Base-by-base conservation (phyloP, 345 rosid species). In the Pelargonium nanum region DNA sequence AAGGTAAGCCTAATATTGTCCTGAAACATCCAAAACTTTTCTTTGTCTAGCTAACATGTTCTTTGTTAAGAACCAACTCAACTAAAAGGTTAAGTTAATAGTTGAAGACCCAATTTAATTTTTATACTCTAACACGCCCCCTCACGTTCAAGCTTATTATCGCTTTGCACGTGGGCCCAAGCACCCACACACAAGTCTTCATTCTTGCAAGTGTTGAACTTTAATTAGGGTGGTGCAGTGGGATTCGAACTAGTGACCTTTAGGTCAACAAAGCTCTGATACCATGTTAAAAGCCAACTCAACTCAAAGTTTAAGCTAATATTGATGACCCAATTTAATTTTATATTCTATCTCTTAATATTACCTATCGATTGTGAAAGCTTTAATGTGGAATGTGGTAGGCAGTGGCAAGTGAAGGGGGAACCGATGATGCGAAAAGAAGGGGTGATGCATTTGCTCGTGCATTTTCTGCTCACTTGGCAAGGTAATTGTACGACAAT, bases 341-440 rank as follows among this genome's bases (percentile, higher is more conserved):
- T n/a, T n/a, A n/a, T n/a, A n/a, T 40, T 17, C 32, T 28, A 32
- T 12, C 22, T 55, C 60, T 53, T 60, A 21, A 26, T 22, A 51
- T 61, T 22, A 26, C 4, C 19, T 57, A 6, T 19, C 54, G 26
- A 57, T 19, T 56, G 13, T 59, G 28, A 61, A 50, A 71, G 55
- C 45, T 63, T 70, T 17, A 25, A 22, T 76, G 54, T 60, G 58
- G 61, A 70, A 70, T 63, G 50, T 72, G 70, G 60, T 65, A 93
- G 99, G 99, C 99, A 34, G 99, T 89, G 70, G 97, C 99, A 73
- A 93, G 99, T 79, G 99, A 89, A 83, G 99, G 99, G 24, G 96
- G 97, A 70, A 89, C 89, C 2, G 99, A 89, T 58, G 97, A 93
- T 77, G 97, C 96, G 19, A 87, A 84, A 77, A 83, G 95, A 77